Percentiles rank a stretch among this genome's conserved stretches.
Conservation (phyloP, 331 rosid species). For the Malus hybrid region DNA sequence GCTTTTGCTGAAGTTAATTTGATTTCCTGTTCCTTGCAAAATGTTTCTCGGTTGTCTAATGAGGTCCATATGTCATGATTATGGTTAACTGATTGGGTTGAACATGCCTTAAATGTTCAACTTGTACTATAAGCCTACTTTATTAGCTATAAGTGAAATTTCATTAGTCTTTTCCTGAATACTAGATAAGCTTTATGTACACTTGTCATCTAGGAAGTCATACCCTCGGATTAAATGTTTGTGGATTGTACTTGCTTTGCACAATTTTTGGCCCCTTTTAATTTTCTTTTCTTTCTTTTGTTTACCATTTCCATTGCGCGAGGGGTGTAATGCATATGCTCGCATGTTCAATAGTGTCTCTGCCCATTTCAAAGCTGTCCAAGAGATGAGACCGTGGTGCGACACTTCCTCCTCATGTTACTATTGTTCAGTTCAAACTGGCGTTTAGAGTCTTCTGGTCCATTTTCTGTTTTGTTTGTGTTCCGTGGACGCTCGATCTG, state of each 20-base stretch:
- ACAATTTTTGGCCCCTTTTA: conserved; percentile 21
- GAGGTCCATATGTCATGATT: neutral
- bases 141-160: neutral
- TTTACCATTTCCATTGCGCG: conserved; percentile 34
- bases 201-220: neutral
- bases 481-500: neutral
- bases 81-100: neutral
- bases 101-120: neutral
- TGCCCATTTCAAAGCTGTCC: conserved; percentile 26
- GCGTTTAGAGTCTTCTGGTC: neutral
- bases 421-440: neutral
- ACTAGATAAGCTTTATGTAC: neutral
- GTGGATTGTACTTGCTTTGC: conserved; percentile 2
- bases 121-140: neutral
- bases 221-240: too few species aligned
- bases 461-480: neutral
- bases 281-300: conserved; percentile 30
- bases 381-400: conserved; percentile 32
- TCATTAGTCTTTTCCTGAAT: neutral
- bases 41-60: neutral
- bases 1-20: neutral
- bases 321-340: conserved; percentile 48
- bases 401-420: conserved; percentile 22
- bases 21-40: neutral
- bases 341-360: conserved; percentile 36